Base-by-base conservation (phyloP, 352 stramenopile species). In the Globisporangium rhizosaccharum region DNA sequence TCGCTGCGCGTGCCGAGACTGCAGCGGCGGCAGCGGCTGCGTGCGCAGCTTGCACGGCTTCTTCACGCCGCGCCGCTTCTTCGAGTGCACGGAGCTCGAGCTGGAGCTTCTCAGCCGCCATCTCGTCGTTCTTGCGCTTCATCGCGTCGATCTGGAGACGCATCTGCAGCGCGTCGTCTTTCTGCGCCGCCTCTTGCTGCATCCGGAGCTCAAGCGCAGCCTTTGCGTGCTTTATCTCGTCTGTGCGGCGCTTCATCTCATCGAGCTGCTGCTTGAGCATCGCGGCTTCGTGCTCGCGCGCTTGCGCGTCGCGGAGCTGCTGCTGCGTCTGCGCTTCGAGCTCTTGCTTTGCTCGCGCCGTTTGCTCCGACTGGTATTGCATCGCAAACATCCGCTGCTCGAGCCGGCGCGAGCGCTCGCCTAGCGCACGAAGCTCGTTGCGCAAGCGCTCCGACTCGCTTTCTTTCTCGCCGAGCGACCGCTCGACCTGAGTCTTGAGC, bases 371-470 rank as follows among this genome's bases (percentile, higher is more conserved):
- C 26, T 76, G 69, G 15, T 69, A 49, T 18, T 73, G 67, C 72
- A 89, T 85, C 6, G 76, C 66, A 61, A 87, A 71, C 23, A 92
- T 73, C 39, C 84, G 68, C 25, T 75, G 61, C 55, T 82, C 70
- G 2, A 89, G 58, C 41, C 83, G 67, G 51, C 75, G 73, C 42
- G 77, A 73, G 39, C 76, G 75, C 26, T 83, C 70, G 36, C 73
- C 78, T 59, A 92, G 79, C 44, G 77, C 64, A 26, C 76, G 72
- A 44, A 92, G 52, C 46, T 91, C 70, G 12, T 88, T 71, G 37
- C 78, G 75, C 48, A 92, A 66, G 18, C 55, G 77, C 60, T 90
- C 87, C 1, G 85, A 82, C 52, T 94, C 82, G 48, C 51, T 68
- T 12, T 90, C 79, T 18, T 75, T 80, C 53, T 92, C 79, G 23